phyloP scores from a whole-genome alignment of 2,329 filamentous ascomycete genomes.

The Talaromyces sp. region DNA sequence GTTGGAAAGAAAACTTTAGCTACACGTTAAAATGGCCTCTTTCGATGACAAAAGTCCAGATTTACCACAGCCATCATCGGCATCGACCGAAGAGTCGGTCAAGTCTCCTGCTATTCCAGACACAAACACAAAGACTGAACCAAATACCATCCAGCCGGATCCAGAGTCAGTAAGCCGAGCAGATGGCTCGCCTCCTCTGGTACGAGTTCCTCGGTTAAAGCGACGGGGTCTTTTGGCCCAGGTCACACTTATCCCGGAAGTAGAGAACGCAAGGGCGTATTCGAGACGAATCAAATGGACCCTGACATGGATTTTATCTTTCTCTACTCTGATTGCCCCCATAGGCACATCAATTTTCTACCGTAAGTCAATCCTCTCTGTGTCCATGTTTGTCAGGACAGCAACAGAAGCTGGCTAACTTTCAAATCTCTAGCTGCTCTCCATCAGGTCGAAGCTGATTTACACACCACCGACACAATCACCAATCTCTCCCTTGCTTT shows the following conservation, averaged over 20 bases:
- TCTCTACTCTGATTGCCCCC: conserved; percentile 71
- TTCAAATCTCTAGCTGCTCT: conserved; percentile 55
- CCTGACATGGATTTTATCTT: conserved; percentile 69
- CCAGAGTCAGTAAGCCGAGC: neutral
- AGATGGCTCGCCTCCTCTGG: conserved; percentile 9
- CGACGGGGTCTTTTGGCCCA: conserved; percentile 68
- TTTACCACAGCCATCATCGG: neutral
- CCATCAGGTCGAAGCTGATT: conserved; percentile 55
- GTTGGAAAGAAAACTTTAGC: neutral
- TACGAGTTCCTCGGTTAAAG: conserved; percentile 43
- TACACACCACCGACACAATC: conserved; percentile 59
- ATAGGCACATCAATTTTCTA: conserved; percentile 81
- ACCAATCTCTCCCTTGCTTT: conserved; percentile 72
- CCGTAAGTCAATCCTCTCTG: conserved; percentile 43
- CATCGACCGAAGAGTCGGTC: neutral
- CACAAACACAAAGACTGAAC: neutral
- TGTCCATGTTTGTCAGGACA: neutral
- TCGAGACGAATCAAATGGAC: conserved; percentile 72
- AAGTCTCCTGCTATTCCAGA: neutral
- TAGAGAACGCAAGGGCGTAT: conserved; percentile 71
- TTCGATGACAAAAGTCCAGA: neutral
- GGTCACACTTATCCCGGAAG: conserved; percentile 70
- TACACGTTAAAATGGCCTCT: neutral
- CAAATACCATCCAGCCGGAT: neutral
- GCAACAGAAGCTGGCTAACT: neutral